Evolutionary conservation across 2,329 filamentous ascomycete species (phyloP), one percentile per base, ranked within the genome.

Genomic region (Pseudocercospora vitis): DNA sequence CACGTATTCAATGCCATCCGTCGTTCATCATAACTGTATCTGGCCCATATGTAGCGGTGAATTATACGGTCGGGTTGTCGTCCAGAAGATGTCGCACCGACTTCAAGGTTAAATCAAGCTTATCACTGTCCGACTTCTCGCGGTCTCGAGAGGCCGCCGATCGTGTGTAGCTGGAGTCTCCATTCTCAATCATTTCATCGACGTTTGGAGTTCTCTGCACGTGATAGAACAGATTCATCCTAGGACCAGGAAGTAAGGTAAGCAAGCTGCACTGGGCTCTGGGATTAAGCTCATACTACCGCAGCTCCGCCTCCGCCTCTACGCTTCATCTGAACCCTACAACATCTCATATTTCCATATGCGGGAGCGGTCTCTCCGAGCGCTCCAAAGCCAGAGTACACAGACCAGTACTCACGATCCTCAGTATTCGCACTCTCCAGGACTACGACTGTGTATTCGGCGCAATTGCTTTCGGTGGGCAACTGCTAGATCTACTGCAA

Each of bases 31-130:
- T n/a, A n/a, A n/a, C n/a, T n/a, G n/a, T n/a, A n/a, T n/a, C n/a
- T n/a, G n/a, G n/a, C n/a, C n/a, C n/a, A n/a, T n/a, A n/a, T n/a
- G n/a, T n/a, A n/a, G n/a, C n/a, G n/a, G n/a, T n/a, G n/a, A n/a
- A n/a, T 29, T 11, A 29, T 7, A 29, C 26, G 6, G 26, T 29
- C 26, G 50, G 42, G 18, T 39, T 37, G 14, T 56, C 21, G 24
- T 31, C 48, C 7, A 56, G 28, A 35, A 56, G 52, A 4, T 52
- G 14, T 29, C 50, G 47, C 39, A 56, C 16, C 9, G 26, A 47
- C 5, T 48, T 52, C 12, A 39, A 14, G 26, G 35, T 56, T 23
- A 56, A 48, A 6, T 23, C 16, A 19, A 40, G 35, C 32, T 51
- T 40, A 3, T 44, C 37, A 32, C 32, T 51, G 32, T 51, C 48